A percentile compares a stretch with the other conserved stretches of the same genome.
Conservation (phyloP, 371 early-diverging fungal species). For the Saksenaea oblongispora region DNA sequence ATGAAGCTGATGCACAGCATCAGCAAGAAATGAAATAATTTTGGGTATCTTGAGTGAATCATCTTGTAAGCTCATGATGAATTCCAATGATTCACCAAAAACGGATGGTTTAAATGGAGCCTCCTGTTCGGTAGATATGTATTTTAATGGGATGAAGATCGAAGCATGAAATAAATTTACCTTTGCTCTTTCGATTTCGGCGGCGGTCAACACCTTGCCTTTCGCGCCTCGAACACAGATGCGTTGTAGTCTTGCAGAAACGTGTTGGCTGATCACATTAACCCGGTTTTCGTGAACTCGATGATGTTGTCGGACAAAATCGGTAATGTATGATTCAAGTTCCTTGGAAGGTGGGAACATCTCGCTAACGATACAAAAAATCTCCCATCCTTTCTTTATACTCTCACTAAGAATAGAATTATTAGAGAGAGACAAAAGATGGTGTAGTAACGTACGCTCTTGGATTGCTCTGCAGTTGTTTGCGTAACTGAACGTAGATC, state of each 20-base stretch:
- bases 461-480: conserved; percentile 87
- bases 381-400: conserved; percentile 86
- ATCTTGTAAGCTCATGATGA: conserved; percentile 75
- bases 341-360: conserved; percentile 95
- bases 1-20: conserved; percentile 74
- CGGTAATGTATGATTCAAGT: conserved; percentile 80
- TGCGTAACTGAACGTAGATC: conserved; percentile 92
- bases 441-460: conserved; percentile 47
- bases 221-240: conserved; percentile 80
- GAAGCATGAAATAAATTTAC: conserved; percentile 20
- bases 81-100: conserved; percentile 90
- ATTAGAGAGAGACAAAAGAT: neutral
- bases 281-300: conserved; percentile 46
- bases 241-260: conserved; percentile 63
- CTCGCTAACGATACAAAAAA: conserved; percentile 78
- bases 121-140: conserved; percentile 42
- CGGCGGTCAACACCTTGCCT: conserved; percentile 73
- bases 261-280: conserved; percentile 60
- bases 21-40: conserved; percentile 84
- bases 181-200: conserved; percentile 84
- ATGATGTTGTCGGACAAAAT: conserved; percentile 72
- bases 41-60: conserved; percentile 65
- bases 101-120: conserved; percentile 90
- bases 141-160: neutral
- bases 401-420: conserved; percentile 51